Percentiles rank a stretch among this genome's conserved stretches.
Conservation (phyloP, 2,329 filamentous ascomycete genomes). For the Pseudogymnoascus sp. region DNA sequence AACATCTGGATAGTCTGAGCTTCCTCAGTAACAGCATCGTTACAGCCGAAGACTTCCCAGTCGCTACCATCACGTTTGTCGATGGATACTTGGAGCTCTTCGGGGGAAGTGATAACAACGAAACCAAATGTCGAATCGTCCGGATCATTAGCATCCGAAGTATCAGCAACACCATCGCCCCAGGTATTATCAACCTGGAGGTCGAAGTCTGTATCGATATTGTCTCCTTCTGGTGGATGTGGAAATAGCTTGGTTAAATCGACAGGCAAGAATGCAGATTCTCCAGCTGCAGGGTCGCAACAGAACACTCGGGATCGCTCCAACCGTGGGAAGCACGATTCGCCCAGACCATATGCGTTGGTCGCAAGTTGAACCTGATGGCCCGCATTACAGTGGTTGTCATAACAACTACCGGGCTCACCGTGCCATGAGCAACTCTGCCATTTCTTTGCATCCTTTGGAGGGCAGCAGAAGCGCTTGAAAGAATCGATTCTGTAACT, state of each 20-base stretch:
- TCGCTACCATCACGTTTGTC: conserved; percentile 28
- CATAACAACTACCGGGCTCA: conserved; percentile 19
- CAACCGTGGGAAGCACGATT: conserved; percentile 11
- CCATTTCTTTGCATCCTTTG: conserved; percentile 7
- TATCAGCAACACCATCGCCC: neutral
- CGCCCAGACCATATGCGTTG: conserved; percentile 16
- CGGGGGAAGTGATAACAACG: conserved; percentile 18
- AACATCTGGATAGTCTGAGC: conserved; percentile 24
- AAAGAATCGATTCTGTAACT: neutral
- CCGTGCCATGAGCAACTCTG: conserved; percentile 24
- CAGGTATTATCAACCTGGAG: conserved; percentile 19
- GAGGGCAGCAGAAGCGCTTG: neutral
- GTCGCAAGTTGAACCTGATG: conserved; percentile 20
- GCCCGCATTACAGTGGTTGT: conserved; percentile 20
- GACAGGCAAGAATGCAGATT: conserved; percentile 23
- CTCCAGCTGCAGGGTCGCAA: conserved; percentile 20
- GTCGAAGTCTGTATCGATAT: conserved; percentile 18
- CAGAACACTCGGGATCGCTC: conserved; percentile 20
- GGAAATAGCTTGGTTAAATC: conserved; percentile 22
- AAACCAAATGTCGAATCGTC: conserved; percentile 17
- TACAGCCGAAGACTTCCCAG: conserved; percentile 28
- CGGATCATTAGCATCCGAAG: conserved; percentile 9
- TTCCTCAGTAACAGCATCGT: conserved; percentile 17
- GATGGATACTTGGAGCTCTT: conserved; percentile 22
- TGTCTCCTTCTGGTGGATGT: conserved; percentile 21